These are phyloP conservation scores for Lophium mytilinum DNA, from an alignment of 495 filamentous ascomycete genomes.

Conservation along the genomic window DNA sequence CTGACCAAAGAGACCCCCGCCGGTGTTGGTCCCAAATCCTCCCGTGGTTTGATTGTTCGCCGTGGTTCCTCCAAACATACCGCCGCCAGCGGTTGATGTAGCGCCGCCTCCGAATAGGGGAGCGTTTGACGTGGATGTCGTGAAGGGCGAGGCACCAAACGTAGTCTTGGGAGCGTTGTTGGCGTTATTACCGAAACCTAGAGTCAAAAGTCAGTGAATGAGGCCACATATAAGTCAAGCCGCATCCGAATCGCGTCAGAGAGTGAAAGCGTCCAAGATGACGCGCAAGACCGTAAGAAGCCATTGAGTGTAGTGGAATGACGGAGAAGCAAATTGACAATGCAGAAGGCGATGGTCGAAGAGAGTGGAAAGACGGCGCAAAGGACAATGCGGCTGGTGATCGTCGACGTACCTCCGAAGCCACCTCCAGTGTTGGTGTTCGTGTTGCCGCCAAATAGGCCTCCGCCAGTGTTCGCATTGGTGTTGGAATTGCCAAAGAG, in stretches of 20 bases:
- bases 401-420: constrained; percentile 41
- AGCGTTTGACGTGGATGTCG: constrained; percentile 14
- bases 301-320: not conserved
- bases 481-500: constrained; percentile 27
- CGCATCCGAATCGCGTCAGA: not conserved
- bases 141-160: constrained; percentile 24
- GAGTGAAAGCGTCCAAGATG: not conserved
- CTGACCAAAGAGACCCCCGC: constrained; percentile 43
- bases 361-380: constrained; percentile 5
- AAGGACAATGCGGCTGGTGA: not conserved
- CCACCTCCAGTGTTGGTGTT: constrained; percentile 34
- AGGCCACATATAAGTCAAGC: not conserved
- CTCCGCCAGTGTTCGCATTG: constrained; percentile 36
- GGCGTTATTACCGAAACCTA: constrained; percentile 20
- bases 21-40: constrained; percentile 40
- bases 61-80: constrained; percentile 35
- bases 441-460: constrained; percentile 41
- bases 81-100: constrained; percentile 17
- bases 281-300: not conserved
- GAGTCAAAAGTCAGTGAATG: not conserved
- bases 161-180: constrained; percentile 10
- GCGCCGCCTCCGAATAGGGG: constrained; percentile 16
- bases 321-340: not conserved
- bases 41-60: constrained; percentile 40
- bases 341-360: not conserved